Evolutionary conservation across 768 basidiomycete genomes (phyloP), one percentile per base, ranked within the genome.

Genomic region (Collybia nuda): DNA sequence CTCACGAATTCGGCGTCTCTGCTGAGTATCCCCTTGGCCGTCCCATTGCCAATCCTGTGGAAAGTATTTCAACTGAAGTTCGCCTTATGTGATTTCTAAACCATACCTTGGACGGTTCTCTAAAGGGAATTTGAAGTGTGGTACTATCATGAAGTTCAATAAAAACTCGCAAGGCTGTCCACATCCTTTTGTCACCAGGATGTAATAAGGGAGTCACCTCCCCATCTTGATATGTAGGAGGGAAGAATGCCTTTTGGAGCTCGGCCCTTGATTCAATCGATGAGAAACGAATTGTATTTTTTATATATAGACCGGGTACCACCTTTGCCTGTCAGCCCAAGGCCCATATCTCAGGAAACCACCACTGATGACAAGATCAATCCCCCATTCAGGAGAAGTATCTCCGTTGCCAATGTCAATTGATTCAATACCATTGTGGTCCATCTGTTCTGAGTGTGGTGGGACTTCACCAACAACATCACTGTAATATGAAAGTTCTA

Each of bases 271-370:
- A 9, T 52, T 28, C 24, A 39, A 23, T 53, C 24, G 52, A 40
- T 53, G 3, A 50, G 42, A 32, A 6, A 11, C 2, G 14, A 32
- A 32, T 32, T 11, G 9, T 32, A 19, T 23, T 18, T 1, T 21
- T 39, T n/a, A n/a, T n/a, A n/a, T n/a, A n/a, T n/a, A n/a, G n/a
- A n/a, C 44, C 26, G 36, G 38, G 14, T 22, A 11, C 19, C 61
- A 86, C 90, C 94, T 77, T 67, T 97, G 96, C 21, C 95, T 79
- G 69, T 98, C 96, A 19, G 94, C 88, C 96, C 96, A 98, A 3
- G 96, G 96, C 4, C 96, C 96, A 63, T 98, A 98, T 17, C 82
- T 79, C 29, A 97, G 56, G 29, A 77, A 65, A 0, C 92, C 95
- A 15, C 85, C 84, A 51, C 82, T 73, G n/a, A 98, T 73, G 15